Conservation (phyloP, 2,329 filamentous ascomycete genomes). For the Fusarium sp. region DNA sequence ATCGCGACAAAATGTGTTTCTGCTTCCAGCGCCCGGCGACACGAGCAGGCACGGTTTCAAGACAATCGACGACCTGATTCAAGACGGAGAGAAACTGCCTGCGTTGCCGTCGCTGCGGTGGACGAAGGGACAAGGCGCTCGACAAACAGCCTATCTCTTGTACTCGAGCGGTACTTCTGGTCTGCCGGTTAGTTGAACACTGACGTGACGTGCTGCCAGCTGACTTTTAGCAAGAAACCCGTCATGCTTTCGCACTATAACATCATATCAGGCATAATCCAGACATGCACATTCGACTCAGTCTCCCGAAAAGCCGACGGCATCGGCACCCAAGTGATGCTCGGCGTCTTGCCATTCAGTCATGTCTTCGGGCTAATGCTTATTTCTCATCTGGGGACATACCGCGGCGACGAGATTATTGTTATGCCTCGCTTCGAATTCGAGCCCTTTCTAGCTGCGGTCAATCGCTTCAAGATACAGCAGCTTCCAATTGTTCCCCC, state of each 20-base stretch:
- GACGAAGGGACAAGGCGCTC: conserved; percentile 70
- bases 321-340: conserved; percentile 55
- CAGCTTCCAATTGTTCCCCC: conserved; percentile 14
- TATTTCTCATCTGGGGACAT: conserved; percentile 72
- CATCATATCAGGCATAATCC: conserved; percentile 78
- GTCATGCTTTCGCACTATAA: conserved; percentile 87
- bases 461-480: conserved; percentile 2
- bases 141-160: conserved; percentile 78
- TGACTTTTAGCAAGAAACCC: conserved; percentile 69
- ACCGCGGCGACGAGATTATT: conserved; percentile 77
- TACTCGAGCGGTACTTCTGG: conserved; percentile 85
- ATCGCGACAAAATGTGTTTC: conserved; percentile 69
- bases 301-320: conserved; percentile 48
- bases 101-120: conserved; percentile 62
- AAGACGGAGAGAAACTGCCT: conserved; percentile 64
- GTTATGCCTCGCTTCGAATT: conserved; percentile 82
- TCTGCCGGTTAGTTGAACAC: conserved; percentile 64
- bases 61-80: conserved; percentile 72
- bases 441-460: conserved; percentile 59
- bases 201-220: fast-evolving
- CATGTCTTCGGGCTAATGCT: conserved; percentile 84
- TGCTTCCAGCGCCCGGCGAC: conserved; percentile 69
- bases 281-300: conserved; percentile 59
- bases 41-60: conserved; percentile 57
- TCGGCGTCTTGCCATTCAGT: conserved; percentile 79